Conservation (phyloP, 2,329 filamentous ascomycete species). For the Nemania abortiva region DNA sequence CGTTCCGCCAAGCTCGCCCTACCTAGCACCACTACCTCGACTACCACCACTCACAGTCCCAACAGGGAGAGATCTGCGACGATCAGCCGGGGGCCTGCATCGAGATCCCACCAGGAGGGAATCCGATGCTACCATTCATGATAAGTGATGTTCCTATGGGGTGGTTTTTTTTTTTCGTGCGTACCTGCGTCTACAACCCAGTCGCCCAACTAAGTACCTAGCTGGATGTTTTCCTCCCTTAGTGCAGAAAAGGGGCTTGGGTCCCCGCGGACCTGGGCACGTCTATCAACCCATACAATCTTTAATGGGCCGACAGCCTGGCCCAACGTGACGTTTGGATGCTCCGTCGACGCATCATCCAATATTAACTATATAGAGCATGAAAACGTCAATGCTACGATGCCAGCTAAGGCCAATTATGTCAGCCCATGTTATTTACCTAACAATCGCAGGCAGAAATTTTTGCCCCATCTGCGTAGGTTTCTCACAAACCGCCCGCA, state of each 20-base stretch:
- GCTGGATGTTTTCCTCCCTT: slow-evolving; percentile 5
- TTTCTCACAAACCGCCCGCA: not conserved
- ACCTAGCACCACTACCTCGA: not conserved
- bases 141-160: slow-evolving; percentile 21
- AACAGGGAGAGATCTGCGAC: slow-evolving; percentile 36
- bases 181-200: slow-evolving; percentile 7
- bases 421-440: not conserved
- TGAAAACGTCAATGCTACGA: not conserved
- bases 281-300: slow-evolving; percentile 4
- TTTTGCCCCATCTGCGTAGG: not conserved
- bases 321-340: not conserved
- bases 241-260: slow-evolving; percentile 31
- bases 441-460: not conserved
- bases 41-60: slow-evolving; percentile 22
- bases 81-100: slow-evolving; percentile 33
- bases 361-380: not conserved
- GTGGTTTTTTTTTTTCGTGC: slow-evolving; percentile 7
- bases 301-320: slow-evolving; percentile 2
- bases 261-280: slow-evolving; percentile 21
- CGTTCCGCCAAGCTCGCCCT: slow-evolving; percentile 29
- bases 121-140: slow-evolving; percentile 26
- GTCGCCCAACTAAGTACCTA: slow-evolving; percentile 11
- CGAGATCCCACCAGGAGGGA: slow-evolving; percentile 23
- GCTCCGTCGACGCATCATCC: not conserved
- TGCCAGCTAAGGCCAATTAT: not conserved